Evolutionary conservation across 805 yeast genomes (phyloP), one percentile per base, ranked within the genome.

Genomic region (Lipomyces japonicus): DNA sequence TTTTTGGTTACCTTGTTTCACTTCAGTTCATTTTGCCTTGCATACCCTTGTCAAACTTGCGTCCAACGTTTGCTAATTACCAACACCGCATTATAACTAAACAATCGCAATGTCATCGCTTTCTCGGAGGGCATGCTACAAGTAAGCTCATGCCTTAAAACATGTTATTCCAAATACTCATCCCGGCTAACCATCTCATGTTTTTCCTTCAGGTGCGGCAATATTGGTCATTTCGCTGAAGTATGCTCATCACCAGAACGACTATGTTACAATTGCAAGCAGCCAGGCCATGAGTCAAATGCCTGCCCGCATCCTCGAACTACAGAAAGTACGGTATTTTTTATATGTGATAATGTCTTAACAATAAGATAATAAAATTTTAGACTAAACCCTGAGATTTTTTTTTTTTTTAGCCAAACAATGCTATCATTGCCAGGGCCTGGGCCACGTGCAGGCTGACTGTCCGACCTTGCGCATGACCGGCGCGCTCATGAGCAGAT

Each of bases 211-310:
- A 87, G 86, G 70, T 87, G 96, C 74, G 96, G 96, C 66, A 86
- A 86, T 73, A 77, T 84, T 62, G 95, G 95, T 63, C 96, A 87
- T 75, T 78, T 87, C 65, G 95, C 95, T 58, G 95, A 85, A 66
- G 81, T 78, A 66, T 87, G 96, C 72, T 75, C 78, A 59, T 87
- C 84, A 68, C 75, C 82, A 54, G 90, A 84, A 70, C 82, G 90
- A 74, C 75, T 87, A 67, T 87, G 96, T 73, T 87, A 88, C 84
- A 87, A 88, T 81, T 87, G 96, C 72, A 86, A 83, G 68, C 77
- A 83, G 70, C 84, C 95, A 53, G 64, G 93, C 58, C 96, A 87
- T 71, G 90, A 86, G 71, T 86, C 93, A 47, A 78, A 80, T 58
- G 95, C 83, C 53, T 87, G 96, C 72, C 84, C 93, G 39, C 81